Evolutionary conservation across 176 grass and related monocot species (phyloP).

Genomic region (Microstegium vimineum): DNA sequence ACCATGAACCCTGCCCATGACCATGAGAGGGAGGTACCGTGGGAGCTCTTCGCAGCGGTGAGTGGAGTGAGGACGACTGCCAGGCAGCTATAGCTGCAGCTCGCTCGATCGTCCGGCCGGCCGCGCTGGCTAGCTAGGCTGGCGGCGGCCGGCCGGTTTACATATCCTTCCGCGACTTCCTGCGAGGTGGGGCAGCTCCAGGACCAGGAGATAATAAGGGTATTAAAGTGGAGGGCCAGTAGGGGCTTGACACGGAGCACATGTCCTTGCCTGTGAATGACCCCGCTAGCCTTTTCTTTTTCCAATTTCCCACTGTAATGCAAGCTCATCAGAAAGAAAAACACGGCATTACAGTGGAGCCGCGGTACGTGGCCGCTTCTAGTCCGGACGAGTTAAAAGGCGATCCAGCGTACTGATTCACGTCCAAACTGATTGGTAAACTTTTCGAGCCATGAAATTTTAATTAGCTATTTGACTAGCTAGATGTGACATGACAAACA

Average conservation of each 20-base stretch:
- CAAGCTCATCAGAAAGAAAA: background rate
- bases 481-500: too few species aligned
- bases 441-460: background rate
- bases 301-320: background rate
- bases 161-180: background rate
- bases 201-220: conserved; percentile 38
- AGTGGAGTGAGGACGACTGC: background rate
- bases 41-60: background rate
- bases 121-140: background rate
- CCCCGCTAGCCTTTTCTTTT: background rate
- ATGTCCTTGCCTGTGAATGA: conserved; percentile 13
- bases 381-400: background rate
- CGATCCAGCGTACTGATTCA: background rate
- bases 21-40: background rate
- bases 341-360: background rate
- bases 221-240: conserved; percentile 37
- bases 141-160: background rate
- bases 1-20: background rate
- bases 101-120: background rate
- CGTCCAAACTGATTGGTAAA: background rate
- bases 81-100: background rate
- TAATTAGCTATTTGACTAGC: too few species aligned
- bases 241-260: conserved; percentile 47
- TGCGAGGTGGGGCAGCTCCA: background rate
- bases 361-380: background rate